These are phyloP conservation scores for Hirschioporus abietinus DNA, from an alignment of 768 basidiomycete genomes.

Conservation along the genomic window DNA sequence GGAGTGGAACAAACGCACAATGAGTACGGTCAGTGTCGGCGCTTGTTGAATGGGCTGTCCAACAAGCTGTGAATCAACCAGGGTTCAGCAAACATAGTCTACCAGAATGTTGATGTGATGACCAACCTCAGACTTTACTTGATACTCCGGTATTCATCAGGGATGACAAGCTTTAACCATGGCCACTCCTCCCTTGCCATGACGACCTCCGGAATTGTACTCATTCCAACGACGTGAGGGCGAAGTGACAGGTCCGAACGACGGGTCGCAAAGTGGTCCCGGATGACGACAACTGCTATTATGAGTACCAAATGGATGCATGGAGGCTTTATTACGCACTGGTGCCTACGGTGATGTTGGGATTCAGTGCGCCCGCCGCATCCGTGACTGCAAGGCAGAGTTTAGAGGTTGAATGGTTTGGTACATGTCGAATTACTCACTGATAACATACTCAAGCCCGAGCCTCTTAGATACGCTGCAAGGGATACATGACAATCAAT, in stretches of 20 bases:
- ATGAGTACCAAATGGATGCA: too few species aligned
- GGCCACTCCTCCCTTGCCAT: constrained; percentile 70
- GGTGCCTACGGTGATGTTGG: constrained; percentile 69
- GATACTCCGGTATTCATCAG: constrained; percentile 58
- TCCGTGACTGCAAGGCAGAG: constrained; percentile 64
- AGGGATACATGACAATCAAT: too few species aligned
- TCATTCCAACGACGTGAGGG: constrained; percentile 88
- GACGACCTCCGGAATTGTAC: constrained; percentile 85
- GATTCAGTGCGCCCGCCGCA: constrained; percentile 82
- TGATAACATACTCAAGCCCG: too few species aligned
- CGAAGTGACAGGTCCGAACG: constrained; percentile 65
- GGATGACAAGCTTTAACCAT: constrained; percentile 74
- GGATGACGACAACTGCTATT: constrained; percentile 69
- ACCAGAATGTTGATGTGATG: neutral
- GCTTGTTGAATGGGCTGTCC: constrained; percentile 45
- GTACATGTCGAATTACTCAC: constrained; percentile 65
- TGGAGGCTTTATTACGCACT: constrained; percentile 40
- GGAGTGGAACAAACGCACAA: too few species aligned
- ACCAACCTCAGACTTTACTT: constrained; percentile 71
- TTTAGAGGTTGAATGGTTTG: neutral
- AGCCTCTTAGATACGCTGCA: too few species aligned
- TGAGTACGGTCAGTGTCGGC: constrained; percentile 43
- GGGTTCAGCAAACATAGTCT: constrained; percentile 5
- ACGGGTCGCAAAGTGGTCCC: constrained; percentile 77
- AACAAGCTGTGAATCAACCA: constrained; percentile 45